Base-by-base conservation (phyloP, 2,329 filamentous ascomycete species). In the Chaetomium olivaceum region DNA sequence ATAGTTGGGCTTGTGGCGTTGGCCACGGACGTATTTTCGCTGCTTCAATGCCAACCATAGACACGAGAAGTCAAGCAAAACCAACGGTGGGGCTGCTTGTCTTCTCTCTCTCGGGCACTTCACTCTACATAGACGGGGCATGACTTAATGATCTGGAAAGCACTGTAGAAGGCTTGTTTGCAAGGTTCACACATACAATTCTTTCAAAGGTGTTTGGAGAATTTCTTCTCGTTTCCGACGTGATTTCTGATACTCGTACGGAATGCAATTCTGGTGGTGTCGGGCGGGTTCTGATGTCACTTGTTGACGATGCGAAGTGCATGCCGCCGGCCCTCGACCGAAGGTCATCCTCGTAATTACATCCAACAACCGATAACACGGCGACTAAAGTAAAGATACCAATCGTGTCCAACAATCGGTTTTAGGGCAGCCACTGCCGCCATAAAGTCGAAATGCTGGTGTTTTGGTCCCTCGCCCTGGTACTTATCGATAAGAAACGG, bases 401-500 rank as follows among this genome's bases (percentile, higher is more conserved):
- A 39, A 39, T 39, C 14, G 36, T 5, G 36, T 39, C 36, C 4
- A 16, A 11, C 4, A 29, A 29, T 29, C 27, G 27, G 27, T 3
- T 29, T 29, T 1, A 36, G 33, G 2, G 31, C 5, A 2, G 33
- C 33, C 11, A 9, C 33, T 36, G 8, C 33, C 12, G 11, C 33
- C 14, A n/a, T 43, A 6, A 21, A 46, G 19, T 46, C 21, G 19
- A 14, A n/a, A 9, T 29, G 27, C 9, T 29, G 14, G 19, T n/a
- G 4, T n/a, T 27, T 19, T 8, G 14, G 23, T 25, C 60, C 52
- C 52, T 25, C 52, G 8, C 5, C 4, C 12, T 1, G 5, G 16
- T n/a, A 25, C n/a, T 60, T 66, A 66, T 67, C 65, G 65, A 67
- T 67, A 63, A 61, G 31, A 12, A 4, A 3, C 3, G 2, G 48